Percentiles rank a stretch among this genome's conserved stretches.
Evolutionary conservation across 495 filamentous ascomycete species (phyloP).

Genomic region (Tuber indicum): DNA sequence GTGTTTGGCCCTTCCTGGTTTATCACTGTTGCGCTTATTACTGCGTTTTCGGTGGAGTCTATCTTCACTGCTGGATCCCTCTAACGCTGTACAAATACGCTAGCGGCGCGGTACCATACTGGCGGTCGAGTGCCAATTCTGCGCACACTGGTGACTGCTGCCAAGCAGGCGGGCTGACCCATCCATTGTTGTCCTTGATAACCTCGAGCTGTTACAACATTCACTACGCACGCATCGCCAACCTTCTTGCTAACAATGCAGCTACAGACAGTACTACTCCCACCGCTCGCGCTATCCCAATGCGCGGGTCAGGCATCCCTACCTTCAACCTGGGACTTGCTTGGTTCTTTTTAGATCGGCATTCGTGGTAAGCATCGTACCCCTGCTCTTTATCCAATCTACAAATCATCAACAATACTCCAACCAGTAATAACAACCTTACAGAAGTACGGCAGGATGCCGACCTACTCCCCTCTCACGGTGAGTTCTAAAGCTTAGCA

Average conservation of each 20-base stretch:
- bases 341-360: conserved; percentile 55
- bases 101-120: no score
- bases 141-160: not conserved
- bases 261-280: conserved; percentile 17
- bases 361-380: conserved; percentile 49
- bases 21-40: not conserved
- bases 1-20: not conserved
- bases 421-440: conserved; percentile 2
- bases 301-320: conserved; percentile 18
- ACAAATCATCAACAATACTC: not conserved
- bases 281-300: conserved; percentile 6
- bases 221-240: not conserved
- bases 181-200: not conserved
- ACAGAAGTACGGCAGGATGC: conserved; percentile 57
- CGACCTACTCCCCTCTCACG: conserved; percentile 52
- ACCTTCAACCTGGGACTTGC: conserved; percentile 49
- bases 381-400: not conserved
- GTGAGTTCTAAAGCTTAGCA: conserved; percentile 49
- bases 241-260: conserved; percentile 8
- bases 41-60: not conserved
- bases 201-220: not conserved
- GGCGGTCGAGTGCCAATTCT: not conserved
- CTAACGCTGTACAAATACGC: no score
- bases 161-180: not conserved
- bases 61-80: no score